These are phyloP conservation scores for Endothia cerciana DNA, from an alignment of 2,329 filamentous ascomycete genomes.

Conservation along the genomic window DNA sequence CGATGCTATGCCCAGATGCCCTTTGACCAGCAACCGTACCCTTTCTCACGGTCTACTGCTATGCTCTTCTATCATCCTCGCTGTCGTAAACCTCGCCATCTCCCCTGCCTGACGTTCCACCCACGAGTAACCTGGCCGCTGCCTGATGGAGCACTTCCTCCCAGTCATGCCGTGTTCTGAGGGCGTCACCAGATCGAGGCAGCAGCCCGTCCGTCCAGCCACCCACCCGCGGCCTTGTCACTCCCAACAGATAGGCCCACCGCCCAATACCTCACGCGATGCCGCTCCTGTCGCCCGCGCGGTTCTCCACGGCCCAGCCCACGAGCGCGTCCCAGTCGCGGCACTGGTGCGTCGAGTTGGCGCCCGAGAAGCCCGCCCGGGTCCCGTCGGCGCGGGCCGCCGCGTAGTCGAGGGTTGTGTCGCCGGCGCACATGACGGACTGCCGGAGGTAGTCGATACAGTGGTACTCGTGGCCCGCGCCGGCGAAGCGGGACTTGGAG, in stretches of 20 bases:
- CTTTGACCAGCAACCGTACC: background rate
- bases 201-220: too few species aligned
- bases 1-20: conserved; percentile 40
- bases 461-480: conserved; percentile 26
- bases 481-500: conserved; percentile 28
- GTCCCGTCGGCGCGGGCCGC: conserved; percentile 21
- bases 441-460: conserved; percentile 29
- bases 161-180: too few species aligned
- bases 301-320: conserved; percentile 27
- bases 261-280: conserved; percentile 21
- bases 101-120: background rate
- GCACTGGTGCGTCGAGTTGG: conserved; percentile 28
- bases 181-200: too few species aligned
- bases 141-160: too few species aligned
- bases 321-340: conserved; percentile 23
- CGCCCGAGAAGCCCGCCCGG: conserved; percentile 24
- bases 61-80: background rate
- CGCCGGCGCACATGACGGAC: conserved; percentile 25
- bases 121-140: background rate
- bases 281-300: conserved; percentile 23
- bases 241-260: too few species aligned
- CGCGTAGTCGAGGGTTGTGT: conserved; percentile 26
- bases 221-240: too few species aligned
- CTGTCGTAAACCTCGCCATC: background rate
- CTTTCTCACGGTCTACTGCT: background rate